Conservation (phyloP, 108 stramenopile genomes). For the Skeletonema potamos region DNA sequence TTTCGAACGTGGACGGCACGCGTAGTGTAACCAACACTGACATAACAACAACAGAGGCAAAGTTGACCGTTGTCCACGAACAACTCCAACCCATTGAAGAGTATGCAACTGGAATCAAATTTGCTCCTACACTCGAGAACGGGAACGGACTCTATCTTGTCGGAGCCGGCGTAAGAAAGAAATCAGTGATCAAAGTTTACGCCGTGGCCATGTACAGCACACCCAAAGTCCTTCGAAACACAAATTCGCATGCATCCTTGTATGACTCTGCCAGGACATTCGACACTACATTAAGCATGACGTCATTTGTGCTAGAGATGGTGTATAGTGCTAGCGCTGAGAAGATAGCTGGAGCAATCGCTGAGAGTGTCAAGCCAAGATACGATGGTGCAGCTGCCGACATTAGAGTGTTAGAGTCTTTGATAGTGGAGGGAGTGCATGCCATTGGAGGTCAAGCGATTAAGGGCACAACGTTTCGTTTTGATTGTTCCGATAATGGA, state of each 20-base stretch:
- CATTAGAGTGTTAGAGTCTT: conserved; percentile 43
- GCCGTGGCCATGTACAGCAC: conserved; percentile 77
- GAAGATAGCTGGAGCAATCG: conserved; percentile 83
- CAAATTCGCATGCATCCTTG: conserved; percentile 48
- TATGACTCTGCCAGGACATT: conserved; percentile 48
- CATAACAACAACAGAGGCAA: background rate
- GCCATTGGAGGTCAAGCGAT: conserved; percentile 63
- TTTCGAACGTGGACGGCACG: background rate
- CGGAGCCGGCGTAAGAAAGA: conserved; percentile 77
- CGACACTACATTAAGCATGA: conserved; percentile 5
- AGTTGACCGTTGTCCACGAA: background rate
- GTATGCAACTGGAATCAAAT: background rate
- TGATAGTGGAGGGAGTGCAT: conserved; percentile 44
- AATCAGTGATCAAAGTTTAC: conserved; percentile 84
- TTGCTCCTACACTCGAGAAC: conserved; percentile 1
- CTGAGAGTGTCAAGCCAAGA: conserved; percentile 75
- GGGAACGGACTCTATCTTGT: background rate
- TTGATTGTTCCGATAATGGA: conserved; percentile 61
- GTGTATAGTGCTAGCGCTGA: conserved; percentile 88
- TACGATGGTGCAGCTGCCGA: conserved; percentile 25
- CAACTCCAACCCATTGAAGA: background rate
- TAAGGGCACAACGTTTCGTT: conserved; percentile 61
- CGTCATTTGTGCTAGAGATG: conserved; percentile 71
- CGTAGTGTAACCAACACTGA: background rate
- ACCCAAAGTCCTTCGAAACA: conserved; percentile 35